These are phyloP conservation scores for Spergularia marina DNA, from an alignment of 148 eudicot genomes.

Conservation along the genomic window DNA sequence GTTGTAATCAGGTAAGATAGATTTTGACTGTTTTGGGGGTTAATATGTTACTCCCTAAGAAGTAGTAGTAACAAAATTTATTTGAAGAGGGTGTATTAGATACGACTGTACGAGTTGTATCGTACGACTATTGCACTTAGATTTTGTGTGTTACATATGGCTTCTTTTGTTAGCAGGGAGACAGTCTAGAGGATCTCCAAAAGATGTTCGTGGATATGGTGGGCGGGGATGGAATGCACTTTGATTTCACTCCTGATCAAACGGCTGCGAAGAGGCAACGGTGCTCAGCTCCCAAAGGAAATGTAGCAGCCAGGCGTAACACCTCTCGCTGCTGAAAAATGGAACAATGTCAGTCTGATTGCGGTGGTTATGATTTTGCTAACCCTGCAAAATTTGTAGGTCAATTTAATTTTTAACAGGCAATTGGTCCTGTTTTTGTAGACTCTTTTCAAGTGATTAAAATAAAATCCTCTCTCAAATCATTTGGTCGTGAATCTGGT, in stretches of 20 bases:
- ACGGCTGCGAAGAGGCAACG: constrained; percentile 49
- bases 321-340: constrained; percentile 28
- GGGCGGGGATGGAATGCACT: constrained; percentile 60
- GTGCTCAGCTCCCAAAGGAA: constrained; percentile 27
- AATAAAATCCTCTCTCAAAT: background rate
- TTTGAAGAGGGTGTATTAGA: no score
- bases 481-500: background rate
- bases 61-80: no score
- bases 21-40: no score
- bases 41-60: no score
- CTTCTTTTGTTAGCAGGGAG: constrained; percentile 38
- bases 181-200: constrained; percentile 83
- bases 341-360: background rate
- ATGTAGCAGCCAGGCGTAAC: constrained; percentile 34
- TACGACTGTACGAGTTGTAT: no score
- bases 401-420: background rate
- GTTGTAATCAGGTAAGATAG: no score
- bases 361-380: background rate
- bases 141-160: no score
- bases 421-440: background rate
- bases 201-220: constrained; percentile 79
- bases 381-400: background rate
- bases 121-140: no score
- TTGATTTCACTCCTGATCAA: constrained; percentile 35
- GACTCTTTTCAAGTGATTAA: background rate